Percentiles rank a stretch among this genome's conserved stretches.
Evolutionary conservation across 768 basidiomycete genomes (phyloP).

Genomic region (Tephrocybe rancida): DNA sequence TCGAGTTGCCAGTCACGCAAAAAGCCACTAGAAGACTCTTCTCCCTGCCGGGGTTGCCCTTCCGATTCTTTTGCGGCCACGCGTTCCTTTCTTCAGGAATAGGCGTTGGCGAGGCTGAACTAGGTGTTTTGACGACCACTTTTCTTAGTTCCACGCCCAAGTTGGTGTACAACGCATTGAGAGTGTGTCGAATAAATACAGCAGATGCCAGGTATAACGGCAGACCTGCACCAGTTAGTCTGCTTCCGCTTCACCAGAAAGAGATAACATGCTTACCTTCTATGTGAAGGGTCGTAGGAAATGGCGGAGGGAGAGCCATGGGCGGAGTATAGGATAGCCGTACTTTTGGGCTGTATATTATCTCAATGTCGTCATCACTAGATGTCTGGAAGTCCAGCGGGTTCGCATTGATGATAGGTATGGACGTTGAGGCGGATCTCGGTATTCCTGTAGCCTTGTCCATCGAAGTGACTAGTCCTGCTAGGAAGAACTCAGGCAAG

Average conservation of each 20-base stretch:
- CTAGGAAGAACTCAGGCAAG: conserved; percentile 69
- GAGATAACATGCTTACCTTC: conserved; percentile 54
- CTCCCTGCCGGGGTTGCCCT: conserved; percentile 45
- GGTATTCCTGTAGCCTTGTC: conserved; percentile 48
- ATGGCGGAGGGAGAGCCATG: conserved; percentile 61
- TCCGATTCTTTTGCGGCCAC: neutral
- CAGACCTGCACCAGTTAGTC: conserved; percentile 45
- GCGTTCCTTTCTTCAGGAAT: neutral
- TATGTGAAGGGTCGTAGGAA: conserved; percentile 67
- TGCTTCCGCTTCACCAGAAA: neutral
- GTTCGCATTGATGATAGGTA: conserved; percentile 30
- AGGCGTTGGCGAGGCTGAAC: conserved; percentile 10
- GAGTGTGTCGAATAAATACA: conserved; percentile 68
- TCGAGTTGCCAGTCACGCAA: conserved; percentile 55
- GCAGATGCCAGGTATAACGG: conserved; percentile 74
- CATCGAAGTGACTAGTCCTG: conserved; percentile 61
- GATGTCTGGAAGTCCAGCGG: conserved; percentile 26
- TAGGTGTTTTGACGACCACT: conserved; percentile 39
- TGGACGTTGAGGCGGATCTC: conserved; percentile 22
- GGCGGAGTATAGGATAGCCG: conserved; percentile 73
- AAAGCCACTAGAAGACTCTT: conserved; percentile 61
- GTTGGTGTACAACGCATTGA: conserved; percentile 76
- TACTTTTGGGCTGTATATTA: conserved; percentile 66
- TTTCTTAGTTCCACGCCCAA: conserved; percentile 57
- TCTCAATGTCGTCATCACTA: conserved; percentile 38